Percentiles rank a stretch among this genome's conserved stretches.
These are phyloP conservation scores for Capniomyces stellatus DNA, from an alignment of 371 early-diverging fungal genomes.

Conservation along the genomic window DNA sequence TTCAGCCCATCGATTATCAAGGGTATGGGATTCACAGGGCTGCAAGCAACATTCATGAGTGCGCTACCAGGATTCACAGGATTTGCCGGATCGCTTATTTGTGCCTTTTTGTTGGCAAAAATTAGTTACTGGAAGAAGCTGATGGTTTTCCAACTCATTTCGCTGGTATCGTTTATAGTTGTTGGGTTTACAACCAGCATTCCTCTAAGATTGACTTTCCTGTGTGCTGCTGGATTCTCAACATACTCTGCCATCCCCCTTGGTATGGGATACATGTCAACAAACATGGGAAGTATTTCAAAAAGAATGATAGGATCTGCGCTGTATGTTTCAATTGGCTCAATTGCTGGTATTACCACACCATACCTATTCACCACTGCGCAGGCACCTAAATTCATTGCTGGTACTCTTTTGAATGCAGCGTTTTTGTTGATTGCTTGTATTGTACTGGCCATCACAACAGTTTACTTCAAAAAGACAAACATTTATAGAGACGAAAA, in stretches of 20 bases:
- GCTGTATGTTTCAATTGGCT: slow-evolving; percentile 14
- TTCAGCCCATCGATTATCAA: slow-evolving; percentile 5
- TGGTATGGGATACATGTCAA: slow-evolving; percentile 19
- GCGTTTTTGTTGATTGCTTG: slow-evolving; percentile 9
- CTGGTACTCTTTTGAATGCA: slow-evolving; percentile 8
- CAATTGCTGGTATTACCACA: slow-evolving; percentile 19
- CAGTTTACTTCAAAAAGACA: slow-evolving; percentile 13
- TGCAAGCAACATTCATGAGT: background rate
- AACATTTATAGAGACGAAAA: slow-evolving; percentile 7
- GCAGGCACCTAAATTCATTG: slow-evolving; percentile 15
- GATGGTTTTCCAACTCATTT: slow-evolving; percentile 10
- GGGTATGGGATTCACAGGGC: slow-evolving; percentile 1
- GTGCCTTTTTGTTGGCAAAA: slow-evolving; percentile 5
- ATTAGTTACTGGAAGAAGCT: slow-evolving; percentile 7
- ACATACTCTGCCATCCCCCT: slow-evolving; percentile 17
- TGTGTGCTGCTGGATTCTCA: slow-evolving; percentile 20
- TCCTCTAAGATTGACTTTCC: slow-evolving; percentile 6
- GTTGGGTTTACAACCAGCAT: background rate
- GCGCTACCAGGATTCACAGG: slow-evolving; percentile 1
- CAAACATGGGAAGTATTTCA: slow-evolving; percentile 16
- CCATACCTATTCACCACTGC: slow-evolving; percentile 19
- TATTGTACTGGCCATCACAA: slow-evolving; percentile 6
- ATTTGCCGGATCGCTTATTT: background rate
- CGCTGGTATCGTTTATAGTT: slow-evolving; percentile 10
- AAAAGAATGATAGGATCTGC: slow-evolving; percentile 22